Base-by-base conservation (phyloP, 192 early-diverging fungal genomes). In the Cetraspora pellucida region DNA sequence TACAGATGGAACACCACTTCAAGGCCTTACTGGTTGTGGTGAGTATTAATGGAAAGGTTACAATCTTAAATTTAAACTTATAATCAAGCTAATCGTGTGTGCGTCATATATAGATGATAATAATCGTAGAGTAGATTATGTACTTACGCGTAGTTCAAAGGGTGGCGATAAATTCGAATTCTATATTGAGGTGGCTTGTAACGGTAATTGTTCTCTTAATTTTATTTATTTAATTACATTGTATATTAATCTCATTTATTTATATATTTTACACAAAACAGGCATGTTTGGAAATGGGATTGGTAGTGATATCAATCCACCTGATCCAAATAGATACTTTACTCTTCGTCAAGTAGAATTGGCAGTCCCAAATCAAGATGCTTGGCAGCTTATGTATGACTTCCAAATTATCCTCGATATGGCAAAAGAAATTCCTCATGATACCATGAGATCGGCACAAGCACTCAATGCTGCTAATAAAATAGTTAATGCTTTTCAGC, bases 101-200 rank as follows among this genome's bases (percentile, higher is more conserved):
- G 30, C 27, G 65, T 2, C 10, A 57, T 58, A 37, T 23, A 50
- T 72, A 88, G 87, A 66, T 30, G 86, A 78, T 10, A 69, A 80
- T 47, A 85, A 87, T 81, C 84, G 81, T 58, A 82, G 89, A 21
- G 80, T 81, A 30, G 88, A 91, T 45, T 90, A 88, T 78, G 69
- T 76, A 37, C 77, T 90, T 10, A 82, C 83, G 8, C 75, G 77
- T 44, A 78, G 76, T 23, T 86, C 87, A 10, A 73, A 83, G 30
- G 86, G 84, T 19, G 85, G 83, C 4, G 85, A 91, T 79, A 81
- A 81, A 17, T 83, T 90, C 61, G 84, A 93, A 52, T 87, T 97
- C 63, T 97, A 92, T 79, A 78, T 98, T 49, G 98, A 98, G 75
- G 90, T 95, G 64, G 95, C 93, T 1, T 95, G 95, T 79, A 98